A percentile compares a stretch with the other conserved stretches of the same genome.
These are phyloP conservation scores for Gentiana straminea DNA, from an alignment of 257 asterid species.

Conservation along the genomic window DNA sequence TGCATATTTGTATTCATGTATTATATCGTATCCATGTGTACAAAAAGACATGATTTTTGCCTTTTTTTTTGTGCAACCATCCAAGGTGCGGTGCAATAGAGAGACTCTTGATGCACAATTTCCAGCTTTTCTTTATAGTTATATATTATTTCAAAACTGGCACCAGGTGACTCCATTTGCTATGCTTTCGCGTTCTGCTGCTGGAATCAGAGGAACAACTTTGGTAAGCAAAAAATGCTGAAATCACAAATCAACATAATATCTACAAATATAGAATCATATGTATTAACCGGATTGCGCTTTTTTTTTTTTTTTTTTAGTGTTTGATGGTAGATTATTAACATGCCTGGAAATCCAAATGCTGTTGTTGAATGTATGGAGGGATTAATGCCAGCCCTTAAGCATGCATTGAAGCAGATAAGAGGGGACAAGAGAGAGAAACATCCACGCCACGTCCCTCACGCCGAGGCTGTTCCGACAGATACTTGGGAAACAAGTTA, in stretches of 20 bases:
- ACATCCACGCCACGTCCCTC: constrained; percentile 37
- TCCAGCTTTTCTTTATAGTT: too few relatives aligned
- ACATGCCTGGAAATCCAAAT: constrained; percentile 99
- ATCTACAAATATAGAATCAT: too few relatives aligned
- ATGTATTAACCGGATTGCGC: too few relatives aligned
- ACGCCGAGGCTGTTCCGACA: constrained; percentile 27
- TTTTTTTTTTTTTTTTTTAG: not conserved
- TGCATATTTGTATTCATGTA: too few relatives aligned
- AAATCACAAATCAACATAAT: not conserved
- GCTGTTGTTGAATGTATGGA: constrained; percentile 96
- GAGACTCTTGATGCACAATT: too few relatives aligned
- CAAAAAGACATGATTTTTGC: too few relatives aligned
- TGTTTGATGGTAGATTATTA: constrained; percentile 46
- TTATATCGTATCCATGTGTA: too few relatives aligned
- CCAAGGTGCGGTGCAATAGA: too few relatives aligned
- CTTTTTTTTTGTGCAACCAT: too few relatives aligned
- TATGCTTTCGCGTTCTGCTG: constrained; percentile 86
- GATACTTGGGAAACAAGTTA: constrained; percentile 36
- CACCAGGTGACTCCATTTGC: constrained; percentile 95
- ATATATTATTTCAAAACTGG: not conserved
- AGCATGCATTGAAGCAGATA: constrained; percentile 84
- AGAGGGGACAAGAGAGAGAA: constrained; percentile 44
- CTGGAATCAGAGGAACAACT: constrained; percentile 97
- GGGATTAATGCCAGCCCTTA: constrained; percentile 78
- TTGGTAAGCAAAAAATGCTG: constrained; percentile 35